A percentile compares a stretch with the other conserved stretches of the same genome.
Conservation (phyloP, 345 rosid species). For the Pseudoturritis turrita region DNA sequence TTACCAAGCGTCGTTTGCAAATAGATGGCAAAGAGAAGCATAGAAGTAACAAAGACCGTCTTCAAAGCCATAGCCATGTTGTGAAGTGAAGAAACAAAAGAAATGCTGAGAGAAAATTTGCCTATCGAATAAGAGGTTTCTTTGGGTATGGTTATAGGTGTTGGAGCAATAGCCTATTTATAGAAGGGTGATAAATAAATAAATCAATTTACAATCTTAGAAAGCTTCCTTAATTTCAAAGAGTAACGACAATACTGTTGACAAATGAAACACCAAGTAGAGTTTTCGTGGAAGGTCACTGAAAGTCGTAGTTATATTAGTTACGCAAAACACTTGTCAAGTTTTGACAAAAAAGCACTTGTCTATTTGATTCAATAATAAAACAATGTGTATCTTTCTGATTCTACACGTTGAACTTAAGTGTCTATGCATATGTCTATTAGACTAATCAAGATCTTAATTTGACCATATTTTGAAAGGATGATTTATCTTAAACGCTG, state of each 20-base stretch:
- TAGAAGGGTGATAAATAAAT: background rate
- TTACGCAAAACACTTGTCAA: background rate
- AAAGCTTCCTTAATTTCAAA: background rate
- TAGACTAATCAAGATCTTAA: no score
- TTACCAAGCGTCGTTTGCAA: constrained; percentile 21
- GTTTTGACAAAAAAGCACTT: no score
- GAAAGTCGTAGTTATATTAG: background rate
- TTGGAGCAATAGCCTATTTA: constrained; percentile 13
- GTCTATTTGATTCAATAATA: background rate
- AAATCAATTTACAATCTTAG: background rate
- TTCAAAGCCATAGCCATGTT: constrained; percentile 30
- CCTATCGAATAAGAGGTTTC: background rate
- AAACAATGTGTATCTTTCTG: background rate
- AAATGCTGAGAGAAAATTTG: background rate
- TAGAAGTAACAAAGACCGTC: background rate
- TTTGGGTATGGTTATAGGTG: background rate
- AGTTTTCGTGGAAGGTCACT: background rate
- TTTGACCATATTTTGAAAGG: no score
- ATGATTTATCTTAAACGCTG: no score
- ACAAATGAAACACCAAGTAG: background rate
- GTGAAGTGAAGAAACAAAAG: background rate
- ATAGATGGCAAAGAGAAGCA: constrained; percentile 15
- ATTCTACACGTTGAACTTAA: background rate
- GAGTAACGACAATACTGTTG: background rate
- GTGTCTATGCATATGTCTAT: no score